Evolutionary conservation across 1,284 basidiomycete genomes (phyloP).

Genomic region (Wallemia mellicola): DNA sequence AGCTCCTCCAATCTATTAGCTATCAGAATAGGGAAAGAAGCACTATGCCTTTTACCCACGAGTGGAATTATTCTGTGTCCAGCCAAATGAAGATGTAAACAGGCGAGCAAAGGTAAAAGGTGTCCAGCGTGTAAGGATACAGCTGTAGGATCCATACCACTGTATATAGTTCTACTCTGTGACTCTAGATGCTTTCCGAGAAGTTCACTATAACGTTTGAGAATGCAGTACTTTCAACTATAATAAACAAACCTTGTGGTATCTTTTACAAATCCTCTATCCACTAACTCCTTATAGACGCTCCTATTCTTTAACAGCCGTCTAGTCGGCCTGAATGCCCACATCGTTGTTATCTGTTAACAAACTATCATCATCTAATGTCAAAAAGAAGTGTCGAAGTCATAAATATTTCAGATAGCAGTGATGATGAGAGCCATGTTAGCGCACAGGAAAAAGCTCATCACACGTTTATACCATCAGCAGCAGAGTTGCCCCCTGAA

Average conservation of each 20-base stretch:
- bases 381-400: neutral
- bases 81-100: conserved; percentile 56
- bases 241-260: conserved; percentile 1
- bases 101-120: conserved; percentile 52
- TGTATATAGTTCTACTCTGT: conserved; percentile 34
- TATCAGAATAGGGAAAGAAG: conserved; percentile 5
- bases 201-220: too few relatives aligned
- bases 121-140: conserved; percentile 73
- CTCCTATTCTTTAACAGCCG: neutral
- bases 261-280: neutral
- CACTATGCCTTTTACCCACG: conserved; percentile 20
- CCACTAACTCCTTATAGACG: neutral
- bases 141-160: conserved; percentile 79
- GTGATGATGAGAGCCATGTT: neutral
- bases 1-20: conserved; percentile 62
- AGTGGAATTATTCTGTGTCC: conserved; percentile 59
- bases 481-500: neutral
- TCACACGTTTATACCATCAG: neutral
- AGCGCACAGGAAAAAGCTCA: neutral
- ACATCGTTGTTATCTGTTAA: neutral
- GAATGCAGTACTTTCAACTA: too few relatives aligned
- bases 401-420: neutral
- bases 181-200: conserved; percentile 5
- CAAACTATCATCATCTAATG: neutral
- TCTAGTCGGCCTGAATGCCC: neutral